Base-by-base conservation (phyloP, 1,139 yeast genomes). In the Citeromyces hawaiiensis region DNA sequence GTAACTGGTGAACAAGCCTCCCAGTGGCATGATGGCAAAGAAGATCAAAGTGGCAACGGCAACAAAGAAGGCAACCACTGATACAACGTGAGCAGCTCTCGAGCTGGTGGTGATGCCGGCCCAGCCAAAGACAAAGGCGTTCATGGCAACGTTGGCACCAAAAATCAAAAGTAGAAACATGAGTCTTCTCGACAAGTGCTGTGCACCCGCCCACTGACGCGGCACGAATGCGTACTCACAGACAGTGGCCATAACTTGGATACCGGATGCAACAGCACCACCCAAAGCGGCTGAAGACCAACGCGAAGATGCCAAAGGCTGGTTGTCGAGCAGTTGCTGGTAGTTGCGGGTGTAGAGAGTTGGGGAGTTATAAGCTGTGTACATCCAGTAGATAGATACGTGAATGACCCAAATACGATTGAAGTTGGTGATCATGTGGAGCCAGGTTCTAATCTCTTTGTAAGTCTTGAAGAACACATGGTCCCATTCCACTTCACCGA, bases 391-490 rank as follows among this genome's bases (percentile, higher is more conserved):
- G 42, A 80, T 66, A 0, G 85, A 67, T 4, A 78, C 56, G 53
- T 86, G 95, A 39, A 85, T 76, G 32, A 83, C 75, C 94, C 95
- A 85, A 29, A 85, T 75, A 43, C 95, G 63, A 54, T 78, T 82
- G 55, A 83, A 85, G 53, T 85, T 83, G 2, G 86, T 77, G 1
- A 79, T 60, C 38, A 79, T 61, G 57, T 85, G 95, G 47, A 76
- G 57, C 94, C 94, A 85, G 2, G 86, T 70, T 50, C 96, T 65
- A 36, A 68, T 68, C 51, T 86, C 96, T 38, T 61, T 63, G 52
- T 76, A 86, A 0, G 94, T 83, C 53, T 86, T 86, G 48, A 67
- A 68, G 47, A 85, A 80, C 0, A 70, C 74, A 21, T 64, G 64
- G 1, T 64, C 51, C 95, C 95, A 86, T 4, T 66, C 55, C 9